phyloP scores from a whole-genome alignment of 2,329 filamentous ascomycete genomes.

The Fusarium heterosporum region DNA sequence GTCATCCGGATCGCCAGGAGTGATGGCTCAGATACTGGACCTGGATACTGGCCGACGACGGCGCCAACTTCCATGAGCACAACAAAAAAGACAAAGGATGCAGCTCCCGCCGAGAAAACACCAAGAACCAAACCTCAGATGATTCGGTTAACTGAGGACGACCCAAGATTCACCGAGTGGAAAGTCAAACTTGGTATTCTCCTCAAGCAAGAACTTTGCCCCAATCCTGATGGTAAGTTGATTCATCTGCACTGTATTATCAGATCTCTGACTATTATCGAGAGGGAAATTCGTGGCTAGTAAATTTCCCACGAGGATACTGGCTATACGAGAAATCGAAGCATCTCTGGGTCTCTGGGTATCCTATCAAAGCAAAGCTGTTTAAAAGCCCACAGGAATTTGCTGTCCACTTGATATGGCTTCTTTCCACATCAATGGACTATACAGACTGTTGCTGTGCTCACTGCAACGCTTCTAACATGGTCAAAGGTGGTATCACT shows the following conservation, averaged over 20 bases:
- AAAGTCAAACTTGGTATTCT: conserved; percentile 59
- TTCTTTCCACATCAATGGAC: conserved; percentile 60
- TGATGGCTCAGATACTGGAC: conserved; percentile 60
- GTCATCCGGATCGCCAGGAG: conserved; percentile 58
- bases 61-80: conserved; percentile 45
- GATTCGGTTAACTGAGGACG: conserved; percentile 57
- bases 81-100: conserved; percentile 55
- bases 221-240: conserved; percentile 54
- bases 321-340: conserved; percentile 62
- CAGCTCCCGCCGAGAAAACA: conserved; percentile 48
- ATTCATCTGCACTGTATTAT: not conserved
- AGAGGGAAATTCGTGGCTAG: conserved; percentile 60
- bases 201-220: conserved; percentile 59
- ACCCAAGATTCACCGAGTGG: conserved; percentile 59
- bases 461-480: conserved; percentile 57
- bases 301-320: conserved; percentile 59
- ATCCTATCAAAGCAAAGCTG: conserved; percentile 60
- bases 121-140: conserved; percentile 58
- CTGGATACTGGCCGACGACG: conserved; percentile 58
- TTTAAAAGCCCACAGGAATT: conserved; percentile 67
- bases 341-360: conserved; percentile 63
- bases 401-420: conserved; percentile 64
- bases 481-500: conserved; percentile 39
- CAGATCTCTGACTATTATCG: conserved; percentile 24
- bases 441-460: conserved; percentile 64